Evolutionary conservation across 2,329 filamentous ascomycete genomes (phyloP), one percentile per base, ranked within the genome.

Genomic region (Grosmannia huntii): DNA sequence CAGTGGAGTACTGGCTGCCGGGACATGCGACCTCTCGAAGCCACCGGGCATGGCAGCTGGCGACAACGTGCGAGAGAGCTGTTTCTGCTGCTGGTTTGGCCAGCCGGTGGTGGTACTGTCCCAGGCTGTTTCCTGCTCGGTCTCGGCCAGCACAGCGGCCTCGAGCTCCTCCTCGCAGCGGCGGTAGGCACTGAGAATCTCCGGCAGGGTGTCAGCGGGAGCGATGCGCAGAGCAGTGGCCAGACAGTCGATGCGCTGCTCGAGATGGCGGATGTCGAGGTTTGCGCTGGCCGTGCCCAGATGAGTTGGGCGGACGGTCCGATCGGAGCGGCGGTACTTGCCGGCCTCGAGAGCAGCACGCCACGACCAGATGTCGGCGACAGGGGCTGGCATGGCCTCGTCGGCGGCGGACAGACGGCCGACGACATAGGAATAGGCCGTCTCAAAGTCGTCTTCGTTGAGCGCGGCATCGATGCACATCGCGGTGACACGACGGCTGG

Each of bases 391-490:
- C 3, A 12, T n/a, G 16, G 41, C 10, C 16, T 44, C 41, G 57
- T 53, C 61, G 31, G 70, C 66, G 10, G 71, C 68, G 9, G 77
- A 75, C 0, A 94, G 75, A 25, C 86, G 81, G 66, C 84, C 90
- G 53, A 89, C 80, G 1, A 91, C 85, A 66, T 89, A 92, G 0
- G 87, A 91, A 68, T 92, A 94, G 12, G 89, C 89, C 0, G 89
- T 94, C 67, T 95, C 89, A 61, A 94, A 94, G 67, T 84, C 89
- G 62, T 90, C 84, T 66, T 91, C 87, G 11, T 77, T 76, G 1
- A 94, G 76, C 14, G 89, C 87, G 16, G 86, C 84, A 67, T 90
- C 84, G 48, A 92, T 83, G 62, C 88, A 90, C 86, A 92, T 89
- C 60, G 86, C 85, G 6, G 84, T 85, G 55, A 94, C 83, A 33